Evolutionary conservation across 805 yeast species (phyloP), one percentile per base, ranked within the genome.

Genomic region (Sungouiozyma intestinalis): DNA sequence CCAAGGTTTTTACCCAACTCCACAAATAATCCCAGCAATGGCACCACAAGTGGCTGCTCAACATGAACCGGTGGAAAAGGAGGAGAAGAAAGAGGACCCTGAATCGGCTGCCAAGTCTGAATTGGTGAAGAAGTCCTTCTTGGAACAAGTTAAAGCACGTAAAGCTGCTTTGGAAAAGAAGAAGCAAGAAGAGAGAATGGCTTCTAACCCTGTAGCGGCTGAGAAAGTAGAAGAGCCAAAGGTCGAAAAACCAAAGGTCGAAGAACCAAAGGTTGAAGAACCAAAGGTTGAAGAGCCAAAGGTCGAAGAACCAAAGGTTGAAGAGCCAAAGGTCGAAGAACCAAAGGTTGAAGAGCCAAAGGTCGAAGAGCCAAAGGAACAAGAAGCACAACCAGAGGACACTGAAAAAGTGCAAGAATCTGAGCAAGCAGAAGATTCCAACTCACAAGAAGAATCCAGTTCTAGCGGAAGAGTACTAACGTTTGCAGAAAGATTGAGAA

Each of bases 101-200:
- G 29, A 24, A 24, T 24, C 29, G 20, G 18, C 18, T 3, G 35
- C 48, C 14, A 49, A 52, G 17, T 51, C 59, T 16, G 60, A 53
- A 40, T 46, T 43, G 27, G 49, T 51, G 5, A 56, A 48, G 39
- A 55, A 52, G 42, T 50, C 51, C 16, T 57, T 58, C 39, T 44
- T 58, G 39, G 62, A 58, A 46, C 54, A 55, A 34, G 59, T 53
- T 16, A 54, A 48, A 40, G 47, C 48, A 36, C 55, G 62, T 38
- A 58, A 58, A 40, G 61, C 55, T 16, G 55, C 52, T 35, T 42
- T 57, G 36, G 61, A 58, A 40, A 52, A 46, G 43, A 54, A 55
- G 44, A 58, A 52, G 42, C 44, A 45, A 19, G 53, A 47, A 36
- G 43, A 39, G 36, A 33, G 24, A 29, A 21, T 34, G 35, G 40